phyloP scores from a whole-genome alignment of 352 stramenopile genomes.

The Pythium aristosporum region DNA sequence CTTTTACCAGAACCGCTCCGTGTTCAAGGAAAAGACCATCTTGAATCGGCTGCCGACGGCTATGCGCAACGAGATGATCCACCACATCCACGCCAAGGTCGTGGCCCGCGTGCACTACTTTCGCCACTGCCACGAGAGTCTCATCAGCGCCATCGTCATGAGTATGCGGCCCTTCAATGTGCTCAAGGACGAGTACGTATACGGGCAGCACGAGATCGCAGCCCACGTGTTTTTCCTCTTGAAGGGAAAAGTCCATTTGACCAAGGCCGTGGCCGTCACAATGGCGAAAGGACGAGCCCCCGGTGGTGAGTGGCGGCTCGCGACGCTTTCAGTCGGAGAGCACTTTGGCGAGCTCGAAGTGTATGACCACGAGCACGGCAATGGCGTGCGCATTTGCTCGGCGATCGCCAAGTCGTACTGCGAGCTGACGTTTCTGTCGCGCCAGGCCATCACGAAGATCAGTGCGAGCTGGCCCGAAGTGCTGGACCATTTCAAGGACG shows the following conservation, averaged over 20 bases:
- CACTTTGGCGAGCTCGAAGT: constrained; percentile 89
- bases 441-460: constrained; percentile 70
- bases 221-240: constrained; percentile 83
- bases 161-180: constrained; percentile 74
- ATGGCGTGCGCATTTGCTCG: constrained; percentile 82
- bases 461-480: constrained; percentile 75
- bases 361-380: constrained; percentile 74
- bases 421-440: constrained; percentile 78
- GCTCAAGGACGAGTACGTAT: constrained; percentile 78
- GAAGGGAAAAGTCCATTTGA: constrained; percentile 70
- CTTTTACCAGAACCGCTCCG: constrained; percentile 81
- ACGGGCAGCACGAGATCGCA: constrained; percentile 79
- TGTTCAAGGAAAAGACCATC: constrained; percentile 77
- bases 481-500: constrained; percentile 56
- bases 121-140: constrained; percentile 66
- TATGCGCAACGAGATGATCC: constrained; percentile 85
- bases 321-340: constrained; percentile 47
- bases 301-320: constrained; percentile 45
- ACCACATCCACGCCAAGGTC: constrained; percentile 68
- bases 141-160: constrained; percentile 85
- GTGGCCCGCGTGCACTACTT: constrained; percentile 76
- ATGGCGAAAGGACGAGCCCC: constrained; percentile 23
- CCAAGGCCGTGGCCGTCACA: constrained; percentile 47
- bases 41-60: constrained; percentile 64
- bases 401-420: constrained; percentile 77